Base-by-base conservation (phyloP, 1,284 basidiomycete genomes). In the Pseudozyma tsukubaensis region DNA sequence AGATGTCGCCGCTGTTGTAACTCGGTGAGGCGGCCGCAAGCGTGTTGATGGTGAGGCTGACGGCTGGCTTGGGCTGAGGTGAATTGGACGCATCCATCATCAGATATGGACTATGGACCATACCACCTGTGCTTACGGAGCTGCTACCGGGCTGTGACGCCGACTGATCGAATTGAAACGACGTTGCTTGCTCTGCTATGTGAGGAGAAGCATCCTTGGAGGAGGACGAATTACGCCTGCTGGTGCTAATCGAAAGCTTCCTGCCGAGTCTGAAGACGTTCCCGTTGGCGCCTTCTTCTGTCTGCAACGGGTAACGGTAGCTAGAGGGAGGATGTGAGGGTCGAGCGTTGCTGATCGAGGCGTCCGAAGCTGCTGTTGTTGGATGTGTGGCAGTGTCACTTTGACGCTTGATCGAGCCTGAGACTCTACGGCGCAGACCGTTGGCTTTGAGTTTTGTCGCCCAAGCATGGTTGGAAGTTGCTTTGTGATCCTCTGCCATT, bases 311-410 rank as follows among this genome's bases (percentile, higher is more conserved):
- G 8, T 52, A 13, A 11, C 16, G 45, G 45, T 59, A 70, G 54
- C 67, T 70, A 4, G 67, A 70, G 1, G 67, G 61, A 3, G 67
- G 61, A 40, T 64, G 53, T 2, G 57, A 34, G 10, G 54, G 39
- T 19, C 50, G 42, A 21, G 34, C 29, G 10, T 61, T 4, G 10
- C 36, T 14, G 0, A 3, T 34, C 32, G 21, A 18, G 6, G 52
- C 13, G 13, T 34, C 32, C 37, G 54, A 12, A 11, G 45, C 16
- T 40, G 45, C 19, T 3, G 16, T 18, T 8, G 49, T 13, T 4
- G 18, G 4, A 7, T 36, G 19, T n/a, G 16, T 21, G 10, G 37
- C 34, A 39, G 12, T 47, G 16, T 32, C 35, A 16, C 40, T 52
- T 43, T 39, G 55, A 8, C 47, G 54, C 11, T 18, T 34, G 13